Base-by-base conservation (phyloP, 768 basidiomycete species). In the Rubroboletus satanas region DNA sequence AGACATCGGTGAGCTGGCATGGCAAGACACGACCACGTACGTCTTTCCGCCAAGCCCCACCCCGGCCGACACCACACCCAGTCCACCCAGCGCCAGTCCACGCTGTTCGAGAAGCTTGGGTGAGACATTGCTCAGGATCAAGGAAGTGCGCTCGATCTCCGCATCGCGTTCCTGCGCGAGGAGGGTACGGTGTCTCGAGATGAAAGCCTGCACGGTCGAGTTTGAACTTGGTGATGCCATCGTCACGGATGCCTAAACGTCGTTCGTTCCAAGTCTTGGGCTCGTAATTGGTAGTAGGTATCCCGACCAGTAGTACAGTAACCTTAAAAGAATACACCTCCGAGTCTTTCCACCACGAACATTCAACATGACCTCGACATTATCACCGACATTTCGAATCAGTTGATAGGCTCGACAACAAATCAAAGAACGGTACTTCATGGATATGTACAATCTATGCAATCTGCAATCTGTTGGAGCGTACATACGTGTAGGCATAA, bases 31-130 rank as follows among this genome's bases (percentile, higher is more conserved):
- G 33, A 35, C 39, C 43, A 60, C 71, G 66, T 69, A 96, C 93
- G 85, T 94, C 75, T 94, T 95, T 28, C 94, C 95, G 28, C 93
- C 95, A 5, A 98, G 79, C 3, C 95, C 96, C 17, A 97, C 79
- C 48, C 81, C 84, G n/a, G 93, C 77, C 26, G 79, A 77, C 1
- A 81, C 77, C 2, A 92, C 73, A 2, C 89, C 84, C 5, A 98
- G 75, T 43, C 86, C 86, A 29, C 80, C 81, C 1, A 97, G 69
- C 0, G 91, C 86, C 10, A 98, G 75, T 4, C 95, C 95, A 54
- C 88, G 87, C 60, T 89, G 85, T 68, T 96, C 93, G n/a, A 98
- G 78, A 9, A 94, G 75, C 59, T 85, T 90, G 1, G 87, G 86
- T 2, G 87, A 82, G 64, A 91, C 93, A 53, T 91, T 90, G 9